Base-by-base conservation (phyloP, 257 asterid species). In the Gentiana straminea region DNA sequence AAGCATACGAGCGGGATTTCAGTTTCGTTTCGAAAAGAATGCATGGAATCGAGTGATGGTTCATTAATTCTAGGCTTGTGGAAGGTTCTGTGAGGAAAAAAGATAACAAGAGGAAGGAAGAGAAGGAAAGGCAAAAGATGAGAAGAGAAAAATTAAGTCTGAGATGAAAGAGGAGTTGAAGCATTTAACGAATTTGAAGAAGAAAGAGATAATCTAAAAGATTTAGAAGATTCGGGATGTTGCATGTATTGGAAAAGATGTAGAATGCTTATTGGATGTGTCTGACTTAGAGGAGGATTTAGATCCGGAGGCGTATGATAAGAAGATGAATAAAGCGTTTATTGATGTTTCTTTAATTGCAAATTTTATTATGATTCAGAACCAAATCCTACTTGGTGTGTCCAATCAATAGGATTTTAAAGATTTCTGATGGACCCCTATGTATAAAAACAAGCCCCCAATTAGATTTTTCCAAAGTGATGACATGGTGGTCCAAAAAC, bases 1-100 rank as follows among this genome's bases (percentile, higher is more conserved):
- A 79, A 46, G 91, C 71, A 70, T 72, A 85, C 39, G 95, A 85
- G 73, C 65, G 51, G 70, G 94, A 85, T 63, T 89, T 35, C 37
- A 83, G 83, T 62, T 85, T 89, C 61, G 97, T 73, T 81, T 59
- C 44, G 94, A 89, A 79, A 94, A 85, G 78, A 79, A 83, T 76
- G 81, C 83, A 0, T 85, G 91, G 37, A 95, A 85, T 74, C 63
- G 97, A 59, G 84, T 89, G 55, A 58, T 70, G 81, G 91, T 94
- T 11, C 82, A 85, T n/a, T n/a, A n/a, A n/a, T 70, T 70, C 95
- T 0, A 55, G 95, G 62, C 71, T 59, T 52, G 86, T 89, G 59
- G 95, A 83, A 61, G 97, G 94, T 33, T 89, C 97, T 0, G 97
- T 89, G 46, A 89, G 95, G 81, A 89, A 85, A 77, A 81, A 74